Base-by-base conservation (phyloP, 768 basidiomycete genomes). In the Mycena rosella region DNA sequence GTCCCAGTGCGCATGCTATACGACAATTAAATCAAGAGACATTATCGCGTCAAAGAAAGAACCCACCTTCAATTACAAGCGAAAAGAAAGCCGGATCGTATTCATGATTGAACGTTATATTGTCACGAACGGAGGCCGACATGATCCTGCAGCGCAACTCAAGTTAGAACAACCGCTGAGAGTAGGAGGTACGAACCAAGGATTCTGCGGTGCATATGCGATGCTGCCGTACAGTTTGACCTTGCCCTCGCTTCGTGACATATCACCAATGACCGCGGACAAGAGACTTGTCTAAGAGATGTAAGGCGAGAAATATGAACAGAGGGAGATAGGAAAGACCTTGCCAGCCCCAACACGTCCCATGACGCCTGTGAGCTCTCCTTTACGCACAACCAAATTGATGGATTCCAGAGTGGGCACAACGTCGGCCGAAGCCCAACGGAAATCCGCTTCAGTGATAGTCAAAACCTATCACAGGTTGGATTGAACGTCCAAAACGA, bases 281-380 rank as follows among this genome's bases (percentile, higher is more conserved):
- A 94, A 73, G 27, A 95, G 77, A 75, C 90, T 93, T 10, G 91
- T 89, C 92, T 93, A 63, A 3, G 40, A 69, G 24, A 18, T 18
- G 32, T 30, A 38, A 54, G 22, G 11, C 8, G 15, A 30, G 22
- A 10, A 3, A 7, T 26, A 34, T 6, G 51, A 18, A 55, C 24
- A 32, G 5, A 20, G 38, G 15, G 44, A 26, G 36, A 26, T 24
- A 26, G 7, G 36, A 44, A 63, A 58, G 66, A 91, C 92, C 87
- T 99, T 99, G 60, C 97, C 96, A 42, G 90, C 88, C 11, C 96
- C 96, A 26, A 98, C 96, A 24, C 94, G 90, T 18, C 97, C 97
- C 20, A 97, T 85, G 9, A 98, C 80, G 3, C 91, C 95, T 0
- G 96, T 84, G 7, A 98, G 79, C 72, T 98, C 93, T 9, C 96